Percentiles rank a stretch among this genome's conserved stretches.
phyloP scores from a whole-genome alignment of 2,329 filamentous ascomycete species.

The Botryosphaeria dothidea region DNA sequence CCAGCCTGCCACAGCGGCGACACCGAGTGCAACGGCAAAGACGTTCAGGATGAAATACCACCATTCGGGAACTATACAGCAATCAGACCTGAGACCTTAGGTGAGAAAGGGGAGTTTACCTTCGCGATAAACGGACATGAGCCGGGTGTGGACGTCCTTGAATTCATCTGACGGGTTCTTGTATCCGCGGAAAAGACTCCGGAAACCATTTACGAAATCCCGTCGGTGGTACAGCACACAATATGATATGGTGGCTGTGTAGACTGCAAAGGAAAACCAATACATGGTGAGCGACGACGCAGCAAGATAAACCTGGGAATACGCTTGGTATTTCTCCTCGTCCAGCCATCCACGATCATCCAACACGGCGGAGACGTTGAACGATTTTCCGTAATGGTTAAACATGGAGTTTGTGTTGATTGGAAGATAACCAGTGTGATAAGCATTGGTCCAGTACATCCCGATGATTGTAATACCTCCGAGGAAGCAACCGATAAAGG shows the following conservation, averaged over 20 bases:
- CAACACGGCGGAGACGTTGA: conserved; percentile 37
- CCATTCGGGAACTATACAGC: conserved; percentile 31
- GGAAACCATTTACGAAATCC: conserved; percentile 23
- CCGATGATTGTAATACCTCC: conserved; percentile 25
- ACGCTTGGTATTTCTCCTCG: conserved; percentile 33
- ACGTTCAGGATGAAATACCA: conserved; percentile 55
- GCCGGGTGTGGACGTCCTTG: conserved; percentile 35
- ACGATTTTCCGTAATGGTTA: conserved; percentile 36
- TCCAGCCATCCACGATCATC: conserved; percentile 30
- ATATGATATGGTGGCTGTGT: conserved; percentile 39
- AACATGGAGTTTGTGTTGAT: conserved; percentile 36
- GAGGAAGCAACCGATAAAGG: conserved; percentile 36
- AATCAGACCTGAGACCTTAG: too few relatives aligned
- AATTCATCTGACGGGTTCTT: neutral
- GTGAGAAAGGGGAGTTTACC: neutral
- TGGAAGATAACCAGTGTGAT: conserved; percentile 37
- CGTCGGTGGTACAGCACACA: conserved; percentile 36
- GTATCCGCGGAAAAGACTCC: conserved; percentile 31
- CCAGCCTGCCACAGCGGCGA: conserved; percentile 51
- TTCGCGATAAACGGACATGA: conserved; percentile 34
- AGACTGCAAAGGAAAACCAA: conserved; percentile 39
- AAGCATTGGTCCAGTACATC: conserved; percentile 33
- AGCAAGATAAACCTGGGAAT: conserved; percentile 40
- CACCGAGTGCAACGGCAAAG: conserved; percentile 48
- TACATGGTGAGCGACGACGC: conserved; percentile 42